These are phyloP conservation scores for Nothopassalora personata DNA, from an alignment of 2,329 filamentous ascomycete genomes.

Conservation along the genomic window DNA sequence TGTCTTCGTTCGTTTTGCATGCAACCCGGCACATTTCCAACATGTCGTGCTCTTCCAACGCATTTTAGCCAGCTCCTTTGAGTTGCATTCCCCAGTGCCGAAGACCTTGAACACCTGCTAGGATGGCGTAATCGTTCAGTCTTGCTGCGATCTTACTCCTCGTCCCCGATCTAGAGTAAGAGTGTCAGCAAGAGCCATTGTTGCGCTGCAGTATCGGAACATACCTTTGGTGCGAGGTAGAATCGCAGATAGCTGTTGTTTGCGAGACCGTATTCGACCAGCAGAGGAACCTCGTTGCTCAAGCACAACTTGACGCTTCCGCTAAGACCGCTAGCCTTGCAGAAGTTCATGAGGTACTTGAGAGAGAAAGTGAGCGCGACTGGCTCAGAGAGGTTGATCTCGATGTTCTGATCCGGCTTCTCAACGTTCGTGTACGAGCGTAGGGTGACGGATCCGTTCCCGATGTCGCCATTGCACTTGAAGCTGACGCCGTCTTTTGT, in stretches of 20 bases:
- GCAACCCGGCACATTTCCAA: constrained; percentile 4
- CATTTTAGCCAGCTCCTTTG: background rate
- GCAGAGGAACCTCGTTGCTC: constrained; percentile 89
- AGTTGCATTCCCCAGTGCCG: background rate
- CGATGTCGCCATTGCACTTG: constrained; percentile 87
- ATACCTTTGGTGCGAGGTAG: constrained; percentile 96
- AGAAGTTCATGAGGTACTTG: constrained; percentile 99
- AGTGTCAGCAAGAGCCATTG: background rate
- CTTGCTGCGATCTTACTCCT: constrained; percentile 45
- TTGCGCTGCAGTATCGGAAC: constrained; percentile 22
- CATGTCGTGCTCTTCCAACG: background rate
- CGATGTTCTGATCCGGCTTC: constrained; percentile 77
- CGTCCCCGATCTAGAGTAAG: constrained; percentile 60
- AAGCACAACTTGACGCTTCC: constrained; percentile 82
- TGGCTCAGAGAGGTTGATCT: constrained; percentile 86
- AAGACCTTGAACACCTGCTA: background rate
- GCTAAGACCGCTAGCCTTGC: constrained; percentile 88
- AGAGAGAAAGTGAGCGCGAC: constrained; percentile 95
- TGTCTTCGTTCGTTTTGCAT: background rate
- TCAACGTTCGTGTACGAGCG: constrained; percentile 84
- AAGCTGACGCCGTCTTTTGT: constrained; percentile 98
- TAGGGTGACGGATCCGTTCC: constrained; percentile 87
- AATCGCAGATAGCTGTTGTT: constrained; percentile 89
- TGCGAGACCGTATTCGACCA: constrained; percentile 82
- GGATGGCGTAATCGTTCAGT: background rate